Conservation (phyloP, 2,329 filamentous ascomycete genomes). For the Colletotrichum tamarilloi region DNA sequence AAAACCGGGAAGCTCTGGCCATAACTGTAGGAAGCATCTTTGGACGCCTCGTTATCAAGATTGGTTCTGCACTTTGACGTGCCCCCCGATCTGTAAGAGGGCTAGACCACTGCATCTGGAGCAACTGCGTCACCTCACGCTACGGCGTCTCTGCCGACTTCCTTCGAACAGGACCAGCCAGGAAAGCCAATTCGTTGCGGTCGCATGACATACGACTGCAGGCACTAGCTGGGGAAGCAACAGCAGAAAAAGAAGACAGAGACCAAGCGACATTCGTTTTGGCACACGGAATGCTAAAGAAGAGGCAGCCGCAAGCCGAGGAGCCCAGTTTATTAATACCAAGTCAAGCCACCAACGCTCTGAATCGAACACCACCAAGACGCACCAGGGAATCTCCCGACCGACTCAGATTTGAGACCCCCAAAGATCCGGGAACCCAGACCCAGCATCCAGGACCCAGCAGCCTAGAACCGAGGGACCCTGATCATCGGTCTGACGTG, state of each 20-base stretch:
- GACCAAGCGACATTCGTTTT: background rate
- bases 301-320: background rate
- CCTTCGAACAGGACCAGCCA: background rate
- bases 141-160: slow-evolving; percentile 15
- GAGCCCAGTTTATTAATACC: slow-evolving; percentile 7
- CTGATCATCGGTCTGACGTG: background rate
- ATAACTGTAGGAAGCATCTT: background rate
- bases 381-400: background rate
- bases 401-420: background rate
- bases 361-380: slow-evolving; percentile 1
- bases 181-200: background rate
- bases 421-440: background rate
- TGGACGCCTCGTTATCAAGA: background rate
- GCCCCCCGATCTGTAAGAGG: background rate
- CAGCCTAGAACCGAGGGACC: background rate
- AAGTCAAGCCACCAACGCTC: slow-evolving; percentile 5
- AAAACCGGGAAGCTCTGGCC: slow-evolving; percentile 7
- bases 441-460: background rate
- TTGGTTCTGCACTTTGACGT: slow-evolving; percentile 21
- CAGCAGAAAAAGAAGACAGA: slow-evolving; percentile 1
- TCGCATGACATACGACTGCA: slow-evolving; percentile 18
- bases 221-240: slow-evolving; percentile 7
- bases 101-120: background rate
- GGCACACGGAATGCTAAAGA: background rate
- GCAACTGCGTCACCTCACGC: slow-evolving; percentile 1